These are phyloP conservation scores for Diaporthe destruens DNA, from an alignment of 2,329 filamentous ascomycete species.

Conservation along the genomic window DNA sequence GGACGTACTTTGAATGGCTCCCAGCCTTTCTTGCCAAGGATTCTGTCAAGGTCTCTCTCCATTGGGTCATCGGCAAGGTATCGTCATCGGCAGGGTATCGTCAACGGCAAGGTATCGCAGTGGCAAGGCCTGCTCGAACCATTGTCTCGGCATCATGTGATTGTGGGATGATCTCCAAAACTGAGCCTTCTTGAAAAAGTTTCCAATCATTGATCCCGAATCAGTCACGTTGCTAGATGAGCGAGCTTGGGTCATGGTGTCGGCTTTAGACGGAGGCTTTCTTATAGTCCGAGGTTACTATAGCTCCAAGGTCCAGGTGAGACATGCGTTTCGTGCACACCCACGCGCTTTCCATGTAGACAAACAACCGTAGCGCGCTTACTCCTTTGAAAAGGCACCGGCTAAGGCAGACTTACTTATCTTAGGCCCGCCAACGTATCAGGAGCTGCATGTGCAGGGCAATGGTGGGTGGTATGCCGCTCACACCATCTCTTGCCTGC, in stretches of 20 bases:
- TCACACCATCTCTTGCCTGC: not conserved
- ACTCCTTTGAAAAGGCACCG: not conserved
- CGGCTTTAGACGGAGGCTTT: not conserved
- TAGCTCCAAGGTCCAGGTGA: too few relatives aligned
- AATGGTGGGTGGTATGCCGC: not conserved
- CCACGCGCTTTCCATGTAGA: not conserved
- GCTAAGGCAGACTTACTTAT: not conserved
- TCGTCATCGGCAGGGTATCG: too few relatives aligned
- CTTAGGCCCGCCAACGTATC: not conserved
- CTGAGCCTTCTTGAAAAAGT: not conserved
- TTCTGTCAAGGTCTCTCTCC: not conserved
- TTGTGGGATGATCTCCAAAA: constrained; percentile 8
- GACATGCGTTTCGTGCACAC: not conserved
- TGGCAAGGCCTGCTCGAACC: not conserved
- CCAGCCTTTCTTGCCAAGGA: constrained; percentile 1
- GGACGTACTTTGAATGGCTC: not conserved
- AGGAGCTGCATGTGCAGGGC: constrained; percentile 8
- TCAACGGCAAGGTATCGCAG: constrained; percentile 2
- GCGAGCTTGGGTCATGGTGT: not conserved
- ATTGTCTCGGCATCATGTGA: not conserved
- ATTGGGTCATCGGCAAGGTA: constrained; percentile 1
- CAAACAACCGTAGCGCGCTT: constrained; percentile 3
- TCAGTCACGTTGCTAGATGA: not conserved
- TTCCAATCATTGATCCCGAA: not conserved
- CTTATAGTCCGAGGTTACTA: not conserved